Conservation (phyloP, 805 yeast genomes). For the Metschnikowia noctiluminum region DNA sequence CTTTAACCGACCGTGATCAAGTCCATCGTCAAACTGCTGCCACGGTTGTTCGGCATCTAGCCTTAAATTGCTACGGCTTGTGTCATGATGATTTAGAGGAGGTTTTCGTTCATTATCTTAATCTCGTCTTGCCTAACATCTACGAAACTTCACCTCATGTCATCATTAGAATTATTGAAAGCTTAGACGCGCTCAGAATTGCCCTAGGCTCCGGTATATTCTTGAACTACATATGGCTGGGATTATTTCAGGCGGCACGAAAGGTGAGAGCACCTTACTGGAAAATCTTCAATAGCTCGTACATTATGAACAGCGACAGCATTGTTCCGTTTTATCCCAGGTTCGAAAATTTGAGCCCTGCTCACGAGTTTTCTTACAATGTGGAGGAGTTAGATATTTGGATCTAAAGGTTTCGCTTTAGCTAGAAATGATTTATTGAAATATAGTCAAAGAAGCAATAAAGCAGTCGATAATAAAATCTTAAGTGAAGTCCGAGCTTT, state of each 20-base stretch:
- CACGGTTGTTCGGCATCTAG: constrained; percentile 76
- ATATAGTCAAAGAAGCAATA: background rate
- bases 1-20: constrained; percentile 82
- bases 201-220: constrained; percentile 75
- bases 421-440: background rate
- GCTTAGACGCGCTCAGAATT: constrained; percentile 66
- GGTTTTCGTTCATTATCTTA: constrained; percentile 77
- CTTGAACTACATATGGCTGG: constrained; percentile 78
- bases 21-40: constrained; percentile 97
- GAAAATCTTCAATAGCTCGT: constrained; percentile 75
- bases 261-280: constrained; percentile 84
- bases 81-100: constrained; percentile 61
- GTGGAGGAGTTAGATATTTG: constrained; percentile 53
- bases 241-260: constrained; percentile 89
- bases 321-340: constrained; percentile 81
- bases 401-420: constrained; percentile 17
- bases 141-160: constrained; percentile 97
- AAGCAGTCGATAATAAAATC: background rate
- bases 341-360: constrained; percentile 29
- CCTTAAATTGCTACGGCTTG: constrained; percentile 70
- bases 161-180: constrained; percentile 74
- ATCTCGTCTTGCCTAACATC: constrained; percentile 81
- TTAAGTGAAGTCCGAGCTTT: constrained; percentile 8
- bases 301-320: constrained; percentile 69
- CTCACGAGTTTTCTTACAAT: constrained; percentile 20